These are phyloP conservation scores for Moesziomyces sp. DNA, from an alignment of 1,284 basidiomycete genomes.

Conservation along the genomic window DNA sequence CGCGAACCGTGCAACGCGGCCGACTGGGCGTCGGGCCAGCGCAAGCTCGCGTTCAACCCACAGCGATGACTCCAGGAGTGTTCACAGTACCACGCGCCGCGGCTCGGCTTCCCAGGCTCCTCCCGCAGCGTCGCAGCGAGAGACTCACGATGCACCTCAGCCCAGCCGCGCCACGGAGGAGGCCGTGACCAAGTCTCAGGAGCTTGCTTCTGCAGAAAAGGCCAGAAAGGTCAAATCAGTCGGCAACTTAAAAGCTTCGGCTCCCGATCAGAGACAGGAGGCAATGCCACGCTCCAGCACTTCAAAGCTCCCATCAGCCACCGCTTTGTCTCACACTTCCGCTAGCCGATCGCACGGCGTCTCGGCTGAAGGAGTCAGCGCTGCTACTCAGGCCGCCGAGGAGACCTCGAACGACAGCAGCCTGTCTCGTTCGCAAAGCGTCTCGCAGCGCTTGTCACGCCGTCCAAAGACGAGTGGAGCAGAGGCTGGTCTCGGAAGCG, in stretches of 20 bases:
- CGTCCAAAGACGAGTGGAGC: conserved; percentile 40
- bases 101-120: conserved; percentile 25
- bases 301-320: conserved; percentile 20
- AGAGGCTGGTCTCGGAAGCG: conserved; percentile 16
- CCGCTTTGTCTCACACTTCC: neutral
- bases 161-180: neutral
- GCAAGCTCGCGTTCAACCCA: conserved; percentile 31
- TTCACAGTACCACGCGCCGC: conserved; percentile 22
- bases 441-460: conserved; percentile 16
- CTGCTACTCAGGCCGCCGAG: neutral
- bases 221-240: conserved; percentile 39
- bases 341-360: conserved; percentile 3
- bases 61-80: conserved; percentile 39
- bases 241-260: conserved; percentile 26
- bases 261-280: conserved; percentile 9
- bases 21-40: conserved; percentile 33
- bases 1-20: conserved; percentile 10
- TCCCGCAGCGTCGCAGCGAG: conserved; percentile 1
- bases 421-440: conserved; percentile 13
- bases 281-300: conserved; percentile 35
- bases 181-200: conserved; percentile 7
- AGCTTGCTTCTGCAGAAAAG: conserved; percentile 20
- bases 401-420: conserved; percentile 2
- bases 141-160: conserved; percentile 1
- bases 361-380: neutral